phyloP scores from a whole-genome alignment of 1,284 basidiomycete species.

The Boletus sp. region DNA sequence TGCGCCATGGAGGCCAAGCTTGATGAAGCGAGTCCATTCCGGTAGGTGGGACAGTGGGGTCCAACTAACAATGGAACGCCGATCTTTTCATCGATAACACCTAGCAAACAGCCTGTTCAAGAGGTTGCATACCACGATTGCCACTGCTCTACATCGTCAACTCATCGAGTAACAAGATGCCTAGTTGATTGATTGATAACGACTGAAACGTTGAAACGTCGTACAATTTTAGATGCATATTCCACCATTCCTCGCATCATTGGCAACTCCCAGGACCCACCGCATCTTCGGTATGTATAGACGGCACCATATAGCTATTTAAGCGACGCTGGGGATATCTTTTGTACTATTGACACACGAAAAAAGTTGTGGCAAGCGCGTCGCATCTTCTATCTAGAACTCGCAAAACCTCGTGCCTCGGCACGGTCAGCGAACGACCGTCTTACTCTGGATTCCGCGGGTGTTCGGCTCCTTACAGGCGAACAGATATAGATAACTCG shows the following conservation, averaged over 20 bases:
- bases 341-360: background rate
- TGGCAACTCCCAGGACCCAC: background rate
- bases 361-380: background rate
- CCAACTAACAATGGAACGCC: background rate
- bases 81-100: background rate
- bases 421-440: background rate
- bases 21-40: background rate
- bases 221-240: background rate
- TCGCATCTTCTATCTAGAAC: no score
- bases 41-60: background rate
- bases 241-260: background rate
- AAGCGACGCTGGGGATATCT: background rate
- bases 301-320: background rate
- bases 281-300: background rate
- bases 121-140: background rate
- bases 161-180: background rate
- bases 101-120: background rate
- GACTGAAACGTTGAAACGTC: background rate
- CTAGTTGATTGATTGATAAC: background rate
- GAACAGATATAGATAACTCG: background rate
- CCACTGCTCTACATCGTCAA: background rate
- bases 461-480: background rate
- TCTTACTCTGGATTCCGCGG: slow-evolving; percentile 2
- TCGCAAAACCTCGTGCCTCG: background rate
- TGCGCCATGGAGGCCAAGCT: background rate